Evolutionary conservation across 2,329 filamentous ascomycete species (phyloP), one percentile per base, ranked within the genome.

Genomic region (Cadophora malorum): DNA sequence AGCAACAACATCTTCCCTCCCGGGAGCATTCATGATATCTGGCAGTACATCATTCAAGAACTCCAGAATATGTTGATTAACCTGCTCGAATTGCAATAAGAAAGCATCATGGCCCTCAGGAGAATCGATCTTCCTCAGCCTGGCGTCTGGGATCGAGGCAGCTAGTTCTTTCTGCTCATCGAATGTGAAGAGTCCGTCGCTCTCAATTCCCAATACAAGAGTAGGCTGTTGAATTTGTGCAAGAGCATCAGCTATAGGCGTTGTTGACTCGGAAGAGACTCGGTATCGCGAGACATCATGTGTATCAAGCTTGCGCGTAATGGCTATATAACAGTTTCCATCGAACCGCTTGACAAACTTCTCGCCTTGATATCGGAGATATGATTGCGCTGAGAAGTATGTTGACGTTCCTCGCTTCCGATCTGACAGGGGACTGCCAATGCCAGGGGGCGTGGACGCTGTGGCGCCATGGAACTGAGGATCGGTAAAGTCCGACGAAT

Each of bases 341-440:
- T 99, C 96, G 79, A 98, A 99, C 10, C 96, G 91, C 79, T 92
- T 94, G 75, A 98, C 96, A 75, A 99, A 99, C 80, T 99, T 99
- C 75, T 91, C 88, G 66, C 94, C 95, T 80, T 99, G 96, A 80
- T 99, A 99, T 23, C 96, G 91, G 53, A 99, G 87, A 80, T 99
- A 99, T 0, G 94, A 97, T 79, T 99, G 96, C 0, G 96, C 96
- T 0, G 96, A 98, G 81, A 98, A 99, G 80, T 97, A 97, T n/a
- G 93, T 96, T 8, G 90, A 89, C 0, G 88, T 86, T 7, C 79
- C 78, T 67, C 78, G 81, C 31, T 70, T 73, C 64, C 76, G 76
- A 28, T 73, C 67, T 35, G 69, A 62, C 65, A 74, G 68, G 38
- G 73, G 64, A 72, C 79, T 74, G 69, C 74, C 72, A 10, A 78